Evolutionary conservation across 1,284 basidiomycete species (phyloP), one percentile per base, ranked within the genome.

Genomic region (Fomes fomentarius): DNA sequence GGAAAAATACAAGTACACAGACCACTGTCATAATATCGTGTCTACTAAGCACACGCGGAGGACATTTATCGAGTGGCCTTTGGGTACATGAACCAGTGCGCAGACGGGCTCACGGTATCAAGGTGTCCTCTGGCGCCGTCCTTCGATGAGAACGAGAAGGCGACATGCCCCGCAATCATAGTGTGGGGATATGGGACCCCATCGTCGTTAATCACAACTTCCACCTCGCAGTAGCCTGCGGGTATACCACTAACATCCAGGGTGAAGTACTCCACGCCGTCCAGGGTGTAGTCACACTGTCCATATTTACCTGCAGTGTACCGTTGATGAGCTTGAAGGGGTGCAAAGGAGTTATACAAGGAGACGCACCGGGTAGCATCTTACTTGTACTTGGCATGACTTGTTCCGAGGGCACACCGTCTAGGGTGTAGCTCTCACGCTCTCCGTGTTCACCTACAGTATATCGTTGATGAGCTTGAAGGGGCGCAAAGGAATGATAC

Each of bases 161-260:
- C 77, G 9, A 79, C 60, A 15, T 70, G 66, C 0, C 79, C 80
- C 0, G 76, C 75, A 4, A 76, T 65, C 63, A 81, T 67, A 47
- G 68, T 60, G 47, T 70, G 70, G 15, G 74, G 60, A 33, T 71
- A 56, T 10, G 54, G 3, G 24, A 51, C 45, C 1, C 74, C 74
- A 39, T 71, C 69, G 40, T 78, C 77, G 28, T 70, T 58, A 10
- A 81, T 47, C 15, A 50, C 61, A 26, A 81, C 72, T 26, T 76
- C 68, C 24, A 78, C 62, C 39, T 73, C 69, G 31, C 64, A 68
- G 42, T 69, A 74, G 4, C 73, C 74, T 21, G 63, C 60, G 2
- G 78, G 73, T 5, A 78, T 63, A 21, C 64, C 41, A 12, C 59
- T 41, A 1, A 62, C 63, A 19, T 71, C 62, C 38, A 80, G 64